Conservation (phyloP, 306 rosid genomes). For the Dryas octopetala region DNA sequence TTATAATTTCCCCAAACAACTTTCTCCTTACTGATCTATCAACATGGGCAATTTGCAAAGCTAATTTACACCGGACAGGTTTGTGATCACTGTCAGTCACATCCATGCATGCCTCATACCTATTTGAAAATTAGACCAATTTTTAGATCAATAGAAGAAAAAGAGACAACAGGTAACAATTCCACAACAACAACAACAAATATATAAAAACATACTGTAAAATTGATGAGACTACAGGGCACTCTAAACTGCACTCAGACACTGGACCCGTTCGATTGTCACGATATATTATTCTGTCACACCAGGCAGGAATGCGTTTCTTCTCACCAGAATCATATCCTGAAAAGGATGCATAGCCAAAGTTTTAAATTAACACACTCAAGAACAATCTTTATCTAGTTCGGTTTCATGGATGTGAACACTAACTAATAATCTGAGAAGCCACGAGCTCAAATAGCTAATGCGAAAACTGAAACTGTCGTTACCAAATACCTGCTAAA, state of each 20-base stretch:
- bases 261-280: constrained; percentile 65
- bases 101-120: constrained; percentile 98
- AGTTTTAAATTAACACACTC: background rate
- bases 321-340: constrained; percentile 99
- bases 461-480: background rate
- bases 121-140: constrained; percentile 36
- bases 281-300: constrained; percentile 95
- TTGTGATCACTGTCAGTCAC: constrained; percentile 99
- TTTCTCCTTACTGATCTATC: constrained; percentile 88
- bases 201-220: constrained; percentile 54
- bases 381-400: background rate
- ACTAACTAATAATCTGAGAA: background rate
- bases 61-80: constrained; percentile 89
- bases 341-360: constrained; percentile 30
- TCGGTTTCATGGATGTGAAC: background rate
- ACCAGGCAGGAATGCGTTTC: constrained; percentile 99
- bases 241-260: constrained; percentile 69
- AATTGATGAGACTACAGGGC: constrained; percentile 88
- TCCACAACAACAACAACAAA: background rate
- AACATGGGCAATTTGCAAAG: constrained; percentile 68
- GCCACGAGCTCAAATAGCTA: background rate
- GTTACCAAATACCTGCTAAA: constrained; percentile 61
- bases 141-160: constrained; percentile 22
- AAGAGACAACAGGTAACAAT: constrained; percentile 11
- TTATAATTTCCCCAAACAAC: constrained; percentile 69